Percentiles rank a stretch among this genome's conserved stretches.
Conservation (phyloP, 2,329 filamentous ascomycete species). For the Calycina marina region DNA sequence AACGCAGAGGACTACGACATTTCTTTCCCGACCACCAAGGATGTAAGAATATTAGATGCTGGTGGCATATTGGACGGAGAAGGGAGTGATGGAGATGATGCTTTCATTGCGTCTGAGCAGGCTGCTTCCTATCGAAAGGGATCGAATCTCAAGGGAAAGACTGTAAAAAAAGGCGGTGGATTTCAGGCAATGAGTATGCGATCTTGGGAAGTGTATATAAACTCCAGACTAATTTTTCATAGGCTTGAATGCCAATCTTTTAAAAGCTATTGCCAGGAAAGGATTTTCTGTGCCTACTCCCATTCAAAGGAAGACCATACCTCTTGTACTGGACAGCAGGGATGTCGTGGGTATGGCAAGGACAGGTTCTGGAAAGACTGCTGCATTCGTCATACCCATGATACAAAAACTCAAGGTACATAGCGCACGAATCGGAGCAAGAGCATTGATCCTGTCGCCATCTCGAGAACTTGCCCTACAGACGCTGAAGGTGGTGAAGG, state of each 20-base stretch:
- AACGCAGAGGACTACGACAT: constrained; percentile 32
- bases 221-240: constrained; percentile 6
- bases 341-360: constrained; percentile 99
- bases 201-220: not conserved
- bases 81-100: constrained; percentile 59
- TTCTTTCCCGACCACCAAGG: constrained; percentile 20
- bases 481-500: constrained; percentile 91
- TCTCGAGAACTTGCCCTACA: constrained; percentile 90
- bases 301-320: constrained; percentile 94
- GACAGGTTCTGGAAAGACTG: constrained; percentile 97
- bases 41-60: constrained; percentile 37
- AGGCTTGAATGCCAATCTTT: constrained; percentile 65
- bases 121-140: constrained; percentile 78
- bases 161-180: constrained; percentile 86
- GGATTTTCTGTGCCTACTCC: constrained; percentile 94
- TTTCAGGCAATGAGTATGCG: constrained; percentile 84
- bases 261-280: constrained; percentile 86
- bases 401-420: constrained; percentile 85
- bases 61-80: constrained; percentile 45
- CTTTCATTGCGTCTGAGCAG: constrained; percentile 81
- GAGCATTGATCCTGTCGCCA: constrained; percentile 79
- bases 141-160: constrained; percentile 67
- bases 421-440: constrained; percentile 70
- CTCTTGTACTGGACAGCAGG: constrained; percentile 72
- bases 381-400: constrained; percentile 97